Base-by-base conservation (phyloP, 345 rosid species). In the Streptanthus diversifolius region DNA sequence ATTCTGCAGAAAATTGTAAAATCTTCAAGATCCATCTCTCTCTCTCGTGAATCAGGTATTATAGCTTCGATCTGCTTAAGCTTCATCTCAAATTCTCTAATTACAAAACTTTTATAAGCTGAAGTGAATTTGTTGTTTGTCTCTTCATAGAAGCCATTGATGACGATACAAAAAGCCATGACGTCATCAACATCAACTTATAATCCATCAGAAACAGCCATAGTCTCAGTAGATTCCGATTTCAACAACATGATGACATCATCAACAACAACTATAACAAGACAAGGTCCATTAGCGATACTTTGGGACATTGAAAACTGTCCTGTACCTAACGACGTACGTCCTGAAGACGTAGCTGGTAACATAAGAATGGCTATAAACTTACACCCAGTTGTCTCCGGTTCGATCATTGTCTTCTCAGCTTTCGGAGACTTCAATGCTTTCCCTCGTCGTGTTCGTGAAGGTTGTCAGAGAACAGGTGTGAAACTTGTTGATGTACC, bases 221-320 rank as follows among this genome's bases (percentile, higher is more conserved):
- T 76, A 47, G 66, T 76, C 59, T 63, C 79, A n/a, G 0, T 62
- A 11, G 75, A 69, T 54, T 62, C 75, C 32, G 89, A 77, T 73
- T 68, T 82, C 3, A 83, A 68, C 70, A 57, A 68, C 70, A 57
- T 68, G 76, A 52, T 72, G 79, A 78, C 56, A 41, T 33, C 49
- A 15, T 0, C 51, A 44, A 44, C 70, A 29, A 5, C 5, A 14
- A 12, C 66, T 8, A 22, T 63, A 12, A 35, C 65, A n/a, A 66
- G 73, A 3, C 86, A 86, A 64, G 91, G 96, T 77, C 92, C 98
- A 10, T 81, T 86, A 9, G 93, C 93, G 7, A 86, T 95, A 63
- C 90, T 95, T 19, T 92, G 99, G 99, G 98, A 95, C 77, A 95
- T 92, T 15, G 97, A 95, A 77, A 95, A 95, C 66, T 92, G 98